Evolutionary conservation across 108 stramenopile species (phyloP).

Genomic region (Cyclotella baltica): DNA sequence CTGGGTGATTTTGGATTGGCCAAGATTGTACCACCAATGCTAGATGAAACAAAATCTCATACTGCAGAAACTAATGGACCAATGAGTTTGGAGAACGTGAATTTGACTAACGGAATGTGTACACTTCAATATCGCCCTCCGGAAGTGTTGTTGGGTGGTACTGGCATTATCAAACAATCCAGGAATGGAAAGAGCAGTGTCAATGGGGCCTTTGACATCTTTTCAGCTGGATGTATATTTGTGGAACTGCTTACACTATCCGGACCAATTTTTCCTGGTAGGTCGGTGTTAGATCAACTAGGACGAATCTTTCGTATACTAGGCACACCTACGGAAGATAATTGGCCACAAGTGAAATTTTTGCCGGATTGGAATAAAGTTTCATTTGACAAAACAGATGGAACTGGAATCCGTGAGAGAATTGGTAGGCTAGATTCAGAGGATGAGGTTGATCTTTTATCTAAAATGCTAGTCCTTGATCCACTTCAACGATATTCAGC

Average conservation of each 20-base stretch:
- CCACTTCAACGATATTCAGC: conserved; percentile 64
- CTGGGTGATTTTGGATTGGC: conserved; percentile 87
- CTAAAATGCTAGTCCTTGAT: conserved; percentile 59
- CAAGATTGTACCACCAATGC: conserved; percentile 44
- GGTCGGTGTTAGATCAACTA: conserved; percentile 77
- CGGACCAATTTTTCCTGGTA: conserved; percentile 64
- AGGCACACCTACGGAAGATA: conserved; percentile 71
- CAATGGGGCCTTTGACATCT: conserved; percentile 68
- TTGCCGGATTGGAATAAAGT: conserved; percentile 77
- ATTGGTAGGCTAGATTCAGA: conserved; percentile 45
- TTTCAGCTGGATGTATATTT: conserved; percentile 69
- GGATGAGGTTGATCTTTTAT: conserved; percentile 41
- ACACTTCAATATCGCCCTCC: conserved; percentile 85
- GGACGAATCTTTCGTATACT: conserved; percentile 60
- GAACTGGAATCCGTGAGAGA: conserved; percentile 31
- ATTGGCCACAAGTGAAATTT: conserved; percentile 59
- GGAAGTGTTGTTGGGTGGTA: conserved; percentile 71
- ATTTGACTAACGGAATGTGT: conserved; percentile 57
- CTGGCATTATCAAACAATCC: conserved; percentile 35
- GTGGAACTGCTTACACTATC: conserved; percentile 62
- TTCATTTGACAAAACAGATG: conserved; percentile 47
- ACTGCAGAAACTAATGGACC: background rate
- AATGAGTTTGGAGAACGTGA: background rate
- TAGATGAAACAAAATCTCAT: background rate
- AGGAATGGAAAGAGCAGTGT: background rate